Evolutionary conservation across 2,329 filamentous ascomycete genomes (phyloP).

Genomic region (Penicillium sp.): DNA sequence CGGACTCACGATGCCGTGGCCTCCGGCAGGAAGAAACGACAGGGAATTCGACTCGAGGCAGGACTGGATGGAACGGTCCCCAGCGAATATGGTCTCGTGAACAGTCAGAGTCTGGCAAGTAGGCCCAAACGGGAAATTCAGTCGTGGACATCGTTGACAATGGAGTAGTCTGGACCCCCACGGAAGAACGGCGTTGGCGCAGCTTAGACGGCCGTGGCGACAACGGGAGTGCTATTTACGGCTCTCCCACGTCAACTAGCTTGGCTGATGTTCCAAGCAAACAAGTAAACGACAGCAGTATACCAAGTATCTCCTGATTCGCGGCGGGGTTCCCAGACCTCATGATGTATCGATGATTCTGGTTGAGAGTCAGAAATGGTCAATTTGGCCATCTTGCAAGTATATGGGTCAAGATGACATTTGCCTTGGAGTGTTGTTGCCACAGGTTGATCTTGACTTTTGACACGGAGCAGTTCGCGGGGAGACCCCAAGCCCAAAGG

Average conservation of each 20-base stretch:
- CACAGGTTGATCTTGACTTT: not conserved
- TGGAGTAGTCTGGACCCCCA: constrained; percentile 4
- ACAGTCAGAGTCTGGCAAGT: constrained; percentile 13
- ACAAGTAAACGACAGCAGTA: not conserved
- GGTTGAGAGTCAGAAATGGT: not conserved
- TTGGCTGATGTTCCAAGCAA: not conserved
- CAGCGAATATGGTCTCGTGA: constrained; percentile 16
- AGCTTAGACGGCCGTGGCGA: constrained; percentile 2
- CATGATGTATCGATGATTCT: not conserved
- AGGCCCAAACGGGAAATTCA: constrained; percentile 6
- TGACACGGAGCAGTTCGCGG: not conserved
- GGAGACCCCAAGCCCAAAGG: not conserved
- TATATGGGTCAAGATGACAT: not conserved
- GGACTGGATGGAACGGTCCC: not conserved
- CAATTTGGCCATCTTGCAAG: not conserved
- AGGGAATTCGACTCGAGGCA: not conserved
- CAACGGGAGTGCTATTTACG: constrained; percentile 4
- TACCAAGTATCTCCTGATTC: not conserved
- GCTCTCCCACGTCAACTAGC: not conserved
- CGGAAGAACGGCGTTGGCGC: constrained; percentile 5
- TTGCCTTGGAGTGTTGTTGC: not conserved
- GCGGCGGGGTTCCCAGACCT: too few relatives aligned
- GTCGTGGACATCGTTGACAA: not conserved
- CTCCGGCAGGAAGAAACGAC: not conserved
- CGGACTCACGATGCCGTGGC: not conserved